These are phyloP conservation scores for Exophiala spinifera DNA, from an alignment of 2,329 filamentous ascomycete genomes.

Conservation along the genomic window DNA sequence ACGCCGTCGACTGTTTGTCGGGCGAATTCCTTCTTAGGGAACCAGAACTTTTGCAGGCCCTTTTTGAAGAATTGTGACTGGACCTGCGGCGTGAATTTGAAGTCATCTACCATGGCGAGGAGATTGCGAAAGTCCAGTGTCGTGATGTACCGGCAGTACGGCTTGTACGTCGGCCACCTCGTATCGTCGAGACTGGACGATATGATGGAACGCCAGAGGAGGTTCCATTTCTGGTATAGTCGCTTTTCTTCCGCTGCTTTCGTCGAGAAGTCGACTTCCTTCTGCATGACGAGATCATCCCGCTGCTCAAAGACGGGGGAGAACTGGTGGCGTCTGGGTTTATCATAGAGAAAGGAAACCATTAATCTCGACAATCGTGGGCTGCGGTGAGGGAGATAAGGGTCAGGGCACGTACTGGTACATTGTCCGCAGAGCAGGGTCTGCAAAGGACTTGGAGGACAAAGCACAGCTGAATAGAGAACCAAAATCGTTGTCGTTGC, in stretches of 20 bases:
- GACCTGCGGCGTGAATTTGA: slow-evolving; percentile 58
- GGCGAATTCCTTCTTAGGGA: slow-evolving; percentile 22
- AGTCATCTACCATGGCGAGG: slow-evolving; percentile 56
- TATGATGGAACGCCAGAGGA: slow-evolving; percentile 67
- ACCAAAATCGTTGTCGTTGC: slow-evolving; percentile 54
- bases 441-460: slow-evolving; percentile 55
- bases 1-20: slow-evolving; percentile 22
- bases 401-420: slow-evolving; percentile 54
- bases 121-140: slow-evolving; percentile 63
- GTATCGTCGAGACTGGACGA: slow-evolving; percentile 56
- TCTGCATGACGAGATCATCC: slow-evolving; percentile 22
- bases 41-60: slow-evolving; percentile 35
- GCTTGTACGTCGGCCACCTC: slow-evolving; percentile 55
- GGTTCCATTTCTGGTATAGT: slow-evolving; percentile 57
- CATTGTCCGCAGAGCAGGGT: slow-evolving; percentile 58
- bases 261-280: slow-evolving; percentile 15
- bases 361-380: no score
- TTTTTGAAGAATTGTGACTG: slow-evolving; percentile 54
- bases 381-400: neutral
- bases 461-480: slow-evolving; percentile 60
- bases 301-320: slow-evolving; percentile 27
- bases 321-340: slow-evolving; percentile 21
- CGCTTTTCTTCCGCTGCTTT: slow-evolving; percentile 42
- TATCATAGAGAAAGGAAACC: no score
- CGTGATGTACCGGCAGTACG: slow-evolving; percentile 67